Evolutionary conservation across 176 grass and related monocot genomes (phyloP).

Genomic region (Oryza punctata): DNA sequence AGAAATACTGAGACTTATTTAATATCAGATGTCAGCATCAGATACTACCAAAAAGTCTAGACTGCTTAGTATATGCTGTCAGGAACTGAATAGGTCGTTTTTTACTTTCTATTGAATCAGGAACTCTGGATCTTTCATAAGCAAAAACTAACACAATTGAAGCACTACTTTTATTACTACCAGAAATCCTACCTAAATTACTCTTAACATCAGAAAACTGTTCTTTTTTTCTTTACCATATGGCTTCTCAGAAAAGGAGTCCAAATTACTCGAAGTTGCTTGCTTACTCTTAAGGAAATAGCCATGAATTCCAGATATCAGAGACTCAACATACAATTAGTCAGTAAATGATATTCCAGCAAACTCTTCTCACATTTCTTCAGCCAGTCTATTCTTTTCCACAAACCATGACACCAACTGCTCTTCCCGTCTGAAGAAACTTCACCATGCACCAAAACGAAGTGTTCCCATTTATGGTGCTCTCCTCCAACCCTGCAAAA

Average conservation of each 20-base stretch:
- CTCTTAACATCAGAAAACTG: background rate
- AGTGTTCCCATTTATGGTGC: constrained; percentile 30
- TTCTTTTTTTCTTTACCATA: constrained; percentile 15
- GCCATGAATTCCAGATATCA: background rate
- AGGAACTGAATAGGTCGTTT: background rate
- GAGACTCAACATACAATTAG: background rate
- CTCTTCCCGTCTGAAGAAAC: constrained; percentile 29
- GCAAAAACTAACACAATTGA: background rate
- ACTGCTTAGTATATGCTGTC: background rate
- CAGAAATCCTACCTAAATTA: constrained; percentile 6
- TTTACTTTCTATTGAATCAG: background rate
- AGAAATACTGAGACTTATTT: background rate
- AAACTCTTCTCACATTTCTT: too few species aligned
- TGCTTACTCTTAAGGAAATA: background rate
- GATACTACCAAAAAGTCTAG: constrained; percentile 13
- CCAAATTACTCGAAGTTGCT: background rate
- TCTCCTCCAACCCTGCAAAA: constrained; percentile 29
- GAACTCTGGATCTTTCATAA: background rate
- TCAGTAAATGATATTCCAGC: too few species aligned
- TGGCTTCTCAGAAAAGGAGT: background rate
- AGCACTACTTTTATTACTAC: background rate
- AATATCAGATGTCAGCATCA: constrained; percentile 13
- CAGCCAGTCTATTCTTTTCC: background rate
- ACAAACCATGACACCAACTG: background rate
- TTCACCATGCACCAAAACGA: constrained; percentile 22